Percentiles rank a stretch among this genome's conserved stretches.
These are phyloP conservation scores for Murraya koenigii DNA, from an alignment of 345 rosid genomes.

Conservation along the genomic window DNA sequence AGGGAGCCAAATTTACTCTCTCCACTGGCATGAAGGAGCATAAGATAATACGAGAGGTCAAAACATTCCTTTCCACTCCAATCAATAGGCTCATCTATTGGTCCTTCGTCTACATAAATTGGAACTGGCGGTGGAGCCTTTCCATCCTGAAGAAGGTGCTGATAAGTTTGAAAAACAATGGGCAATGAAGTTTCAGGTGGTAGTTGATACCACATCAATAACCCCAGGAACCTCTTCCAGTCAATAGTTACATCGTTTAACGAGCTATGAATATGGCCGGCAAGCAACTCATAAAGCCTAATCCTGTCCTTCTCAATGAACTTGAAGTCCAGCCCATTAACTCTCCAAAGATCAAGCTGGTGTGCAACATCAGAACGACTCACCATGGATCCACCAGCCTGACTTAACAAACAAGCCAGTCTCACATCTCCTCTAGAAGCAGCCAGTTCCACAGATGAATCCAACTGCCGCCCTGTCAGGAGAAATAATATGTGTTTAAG, in stretches of 20 bases:
- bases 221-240: constrained; percentile 95
- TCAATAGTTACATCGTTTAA: constrained; percentile 60
- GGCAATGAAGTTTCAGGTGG: constrained; percentile 71
- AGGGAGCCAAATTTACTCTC: constrained; percentile 49
- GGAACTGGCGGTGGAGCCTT: constrained; percentile 88
- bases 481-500: constrained; percentile 77
- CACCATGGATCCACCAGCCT: constrained; percentile 85
- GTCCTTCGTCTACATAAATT: constrained; percentile 87
- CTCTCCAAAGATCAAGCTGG: constrained; percentile 87
- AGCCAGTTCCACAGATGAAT: constrained; percentile 85
- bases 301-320: constrained; percentile 82
- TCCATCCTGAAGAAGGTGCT: constrained; percentile 56
- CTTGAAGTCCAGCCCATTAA: constrained; percentile 82
- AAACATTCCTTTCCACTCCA: constrained; percentile 45
- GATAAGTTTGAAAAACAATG: constrained; percentile 62
- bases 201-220: constrained; percentile 90
- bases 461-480: constrained; percentile 85
- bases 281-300: constrained; percentile 85
- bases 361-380: constrained; percentile 64
- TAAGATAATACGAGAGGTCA: constrained; percentile 88
- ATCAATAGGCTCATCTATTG: constrained; percentile 37
- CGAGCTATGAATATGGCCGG: constrained; percentile 76
- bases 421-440: constrained; percentile 91
- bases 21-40: constrained; percentile 88
- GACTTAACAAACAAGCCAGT: constrained; percentile 91